Evolutionary conservation across 2,329 filamentous ascomycete species (phyloP), one percentile per base, ranked within the genome.

Genomic region (Penicillium verrucosum): DNA sequence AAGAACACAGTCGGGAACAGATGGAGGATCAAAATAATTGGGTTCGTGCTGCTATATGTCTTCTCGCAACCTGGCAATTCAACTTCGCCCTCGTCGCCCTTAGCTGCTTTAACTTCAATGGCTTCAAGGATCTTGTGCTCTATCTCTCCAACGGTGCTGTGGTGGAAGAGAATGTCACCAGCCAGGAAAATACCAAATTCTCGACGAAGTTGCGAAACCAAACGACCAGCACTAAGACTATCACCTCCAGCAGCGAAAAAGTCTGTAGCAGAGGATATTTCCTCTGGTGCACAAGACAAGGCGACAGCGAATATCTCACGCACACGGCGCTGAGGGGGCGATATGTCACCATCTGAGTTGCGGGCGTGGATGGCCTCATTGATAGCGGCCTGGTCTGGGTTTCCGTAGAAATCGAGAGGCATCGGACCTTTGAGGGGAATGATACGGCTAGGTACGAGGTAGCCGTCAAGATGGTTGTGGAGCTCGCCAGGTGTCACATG

Each of bases 161-260:
- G 70, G 42, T 77, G 78, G 69, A 84, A 84, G 4, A 85, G 73
- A 12, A 80, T 65, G 54, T 79, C 78, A 56, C 83, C 81, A 0
- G 81, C 78, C 0, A 84, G 69, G 21, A 78, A 75, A 1, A 81
- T 70, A 21, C 73, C 69, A 57, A 83, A 82, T 48, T 80, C 74
- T 29, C 73, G 74, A n/a, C 82, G 77, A 4, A 85, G 72, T 1
- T 73, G 69, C 1, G 82, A 82, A 7, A 83, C 70, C 0, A 85
- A 74, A 34, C 75, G 75, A 2, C 82, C 82, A 32, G 82, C 82
- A 21, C 75, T 75, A 45, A 85, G 73, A 36, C 80, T 83, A 62
- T 84, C 81, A 18, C 82, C 81, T 6, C 81, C 81, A 16, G 82
- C 72, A 12, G 74, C 72, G 61, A 83, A 83, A 63, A 83, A 83